Base-by-base conservation (phyloP, 1,284 basidiomycete genomes). In the Salmacisia buchloeana region DNA sequence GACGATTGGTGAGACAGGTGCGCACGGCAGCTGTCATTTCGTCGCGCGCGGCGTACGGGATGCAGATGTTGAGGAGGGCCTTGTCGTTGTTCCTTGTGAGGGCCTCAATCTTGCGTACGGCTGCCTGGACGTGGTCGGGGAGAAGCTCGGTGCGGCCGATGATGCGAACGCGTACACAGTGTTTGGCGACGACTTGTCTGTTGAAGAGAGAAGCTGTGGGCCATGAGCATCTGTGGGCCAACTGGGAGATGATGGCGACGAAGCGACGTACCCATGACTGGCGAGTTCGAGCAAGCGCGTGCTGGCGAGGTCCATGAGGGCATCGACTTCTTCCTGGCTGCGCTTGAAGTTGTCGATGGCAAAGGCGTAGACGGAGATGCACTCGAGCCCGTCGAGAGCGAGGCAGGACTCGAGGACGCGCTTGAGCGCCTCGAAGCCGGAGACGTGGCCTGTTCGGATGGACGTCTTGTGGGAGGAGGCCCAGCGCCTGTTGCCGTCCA, bases 331-430 rank as follows among this genome's bases (percentile, higher is more conserved):
- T 6, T 88, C 87, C 61, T 85, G 83, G 1, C 88, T 84, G n/a
- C 96, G 85, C 69, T 90, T 90, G 82, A 98, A 98, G 82, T 98
- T 99, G 78, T 97, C 93, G 65, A 98, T 94, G 1, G 94, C 87
- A 81, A 99, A 98, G 3, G 93, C 92, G 75, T 96, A 99, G 10
- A 91, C 91, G 1, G 91, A 89, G 25, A 99, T 92, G 67, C 89
- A 70, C 9, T 71, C 60, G 23, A 79, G 64, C 1, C 72, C 71
- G 21, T 64, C 58, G 13, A 79, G 67, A 18, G 71, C 65, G 38
- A 79, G 63, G 60, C 77, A 79, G 18, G 75, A 64, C 43, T 78
- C 71, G 27, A 79, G 71, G 7, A 78, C 74, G 80, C 87, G 82
- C 73, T 88, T 84, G 63, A 98, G 82, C 3, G 91, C 88, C 56